A percentile compares a stretch with the other conserved stretches of the same genome.
These are phyloP conservation scores for Acanthamoeba castellanii DNA, from an alignment of 208 protist species.

Conservation along the genomic window DNA sequence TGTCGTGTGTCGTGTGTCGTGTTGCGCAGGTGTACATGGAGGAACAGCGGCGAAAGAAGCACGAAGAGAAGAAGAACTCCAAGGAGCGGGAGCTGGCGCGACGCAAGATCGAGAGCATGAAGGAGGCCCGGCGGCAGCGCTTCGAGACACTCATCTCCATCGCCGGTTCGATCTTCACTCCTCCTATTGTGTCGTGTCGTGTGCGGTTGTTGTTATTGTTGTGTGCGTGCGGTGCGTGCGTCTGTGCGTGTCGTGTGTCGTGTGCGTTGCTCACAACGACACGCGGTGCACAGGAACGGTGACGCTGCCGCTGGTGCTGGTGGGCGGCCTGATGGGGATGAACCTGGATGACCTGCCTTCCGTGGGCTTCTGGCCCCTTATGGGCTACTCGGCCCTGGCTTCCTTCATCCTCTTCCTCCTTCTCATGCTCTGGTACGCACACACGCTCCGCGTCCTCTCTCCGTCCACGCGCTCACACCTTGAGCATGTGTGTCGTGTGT, in stretches of 20 bases:
- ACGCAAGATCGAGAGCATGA: not conserved
- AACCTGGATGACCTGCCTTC: not conserved
- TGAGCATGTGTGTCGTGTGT: too few relatives aligned
- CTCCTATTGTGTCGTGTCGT: too few relatives aligned
- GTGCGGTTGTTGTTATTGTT: not conserved
- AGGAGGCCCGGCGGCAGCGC: slow-evolving; percentile 23
- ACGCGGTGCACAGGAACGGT: not conserved
- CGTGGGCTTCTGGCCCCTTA: not conserved
- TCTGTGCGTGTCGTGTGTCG: too few relatives aligned
- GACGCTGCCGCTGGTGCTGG: slow-evolving; percentile 37
- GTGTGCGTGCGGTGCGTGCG: not conserved
- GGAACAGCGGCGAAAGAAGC: not conserved
- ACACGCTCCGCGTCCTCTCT: not conserved
- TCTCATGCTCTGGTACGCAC: not conserved
- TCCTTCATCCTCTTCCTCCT: slow-evolving; percentile 6
- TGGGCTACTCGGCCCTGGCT: not conserved
- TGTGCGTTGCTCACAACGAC: not conserved
- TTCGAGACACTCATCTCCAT: slow-evolving; percentile 35
- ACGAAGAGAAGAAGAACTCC: not conserved
- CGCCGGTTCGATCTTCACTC: not conserved
- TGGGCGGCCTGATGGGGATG: slow-evolving; percentile 22
- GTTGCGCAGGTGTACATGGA: not conserved
- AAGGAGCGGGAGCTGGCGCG: not conserved
- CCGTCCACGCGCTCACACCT: not conserved
- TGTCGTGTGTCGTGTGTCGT: not conserved